Base-by-base conservation (phyloP, 2,329 filamentous ascomycete genomes). In the Alternaria dauci region DNA sequence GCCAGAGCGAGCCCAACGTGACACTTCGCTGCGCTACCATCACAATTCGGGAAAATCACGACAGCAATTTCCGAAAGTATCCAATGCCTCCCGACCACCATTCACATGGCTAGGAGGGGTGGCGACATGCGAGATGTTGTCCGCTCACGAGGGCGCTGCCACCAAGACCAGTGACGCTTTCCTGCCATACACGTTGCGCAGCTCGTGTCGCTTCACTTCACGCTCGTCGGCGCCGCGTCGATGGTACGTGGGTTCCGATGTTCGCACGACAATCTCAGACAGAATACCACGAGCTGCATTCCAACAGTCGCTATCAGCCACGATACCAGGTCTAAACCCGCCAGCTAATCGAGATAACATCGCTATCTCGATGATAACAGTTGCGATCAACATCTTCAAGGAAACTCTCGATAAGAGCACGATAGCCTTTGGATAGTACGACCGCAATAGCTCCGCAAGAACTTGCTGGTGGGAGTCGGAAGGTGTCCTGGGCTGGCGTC, bases 401-500 rank as follows among this genome's bases (percentile, higher is more conserved):
- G 56, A 30, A 25, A 48, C 16, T 11, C 12, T 44, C 43, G 65
- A 67, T 67, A 67, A 65, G 62, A 58, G 36, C 38, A 14, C 38
- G 65, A 68, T 68, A 66, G 59, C 47, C 59, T 44, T 50, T 41
- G 43, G 58, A 62, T 55, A 66, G 54, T 63, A 23, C 28, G 36
- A 58, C 59, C 59, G 58, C 42, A 54, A 54, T 65, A 44, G 51
- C 51, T 63, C 62, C 59, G 54, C 57, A 41, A 48, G 55, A 57
- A 30, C 42, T 55, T 59, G 55, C 51, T 65, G 68, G 61, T 63
- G 63, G 53, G 51, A 68, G 63, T 63, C 52, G 63, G 59, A 62
- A 59, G 53, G 56, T 60, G 59, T 52, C 62, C 65, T 65, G 50
- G 63, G 56, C 55, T 68, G 61, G 65, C 62, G 59, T 71, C 64